These are phyloP conservation scores for Pseudogymnoascus sp. DNA, from an alignment of 2,329 filamentous ascomycete species.

Conservation along the genomic window DNA sequence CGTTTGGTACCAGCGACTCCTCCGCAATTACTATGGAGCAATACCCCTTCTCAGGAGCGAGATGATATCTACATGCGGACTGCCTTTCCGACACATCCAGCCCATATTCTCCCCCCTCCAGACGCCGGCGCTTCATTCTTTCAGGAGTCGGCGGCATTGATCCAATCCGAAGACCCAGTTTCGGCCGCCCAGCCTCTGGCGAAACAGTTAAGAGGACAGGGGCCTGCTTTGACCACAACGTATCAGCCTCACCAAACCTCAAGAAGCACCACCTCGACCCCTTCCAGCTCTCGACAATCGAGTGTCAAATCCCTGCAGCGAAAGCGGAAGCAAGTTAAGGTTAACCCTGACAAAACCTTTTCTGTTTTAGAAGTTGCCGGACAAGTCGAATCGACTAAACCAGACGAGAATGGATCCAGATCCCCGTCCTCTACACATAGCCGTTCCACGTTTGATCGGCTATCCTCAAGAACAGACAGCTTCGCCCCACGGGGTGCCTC, in stretches of 20 bases:
- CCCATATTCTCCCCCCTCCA: conserved; percentile 25
- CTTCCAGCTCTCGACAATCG: conserved; percentile 7
- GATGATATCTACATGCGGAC: conserved; percentile 29
- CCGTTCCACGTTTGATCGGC: conserved; percentile 18
- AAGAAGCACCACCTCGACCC: conserved; percentile 5
- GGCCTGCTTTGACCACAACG: neutral
- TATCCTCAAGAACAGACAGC: conserved; percentile 25
- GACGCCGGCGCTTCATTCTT: conserved; percentile 25
- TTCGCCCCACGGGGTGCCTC: conserved; percentile 17
- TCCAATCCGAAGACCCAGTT: conserved; percentile 13
- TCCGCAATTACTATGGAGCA: conserved; percentile 12
- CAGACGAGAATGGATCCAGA: conserved; percentile 11
- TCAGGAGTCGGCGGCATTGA: conserved; percentile 14
- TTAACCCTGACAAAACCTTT: conserved; percentile 17
- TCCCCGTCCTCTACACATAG: conserved; percentile 1
- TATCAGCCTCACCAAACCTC: conserved; percentile 4
- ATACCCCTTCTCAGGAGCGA: conserved; percentile 15
- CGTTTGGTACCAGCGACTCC: conserved; percentile 14
- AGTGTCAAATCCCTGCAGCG: conserved; percentile 2
- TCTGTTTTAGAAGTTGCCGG: conserved; percentile 14
- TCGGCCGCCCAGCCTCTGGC: conserved; percentile 5
- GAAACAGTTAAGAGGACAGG: neutral
- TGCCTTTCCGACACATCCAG: conserved; percentile 29
- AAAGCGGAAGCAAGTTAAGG: conserved; percentile 15
- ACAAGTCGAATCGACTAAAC: neutral